Evolutionary conservation across 768 basidiomycete genomes (phyloP).

Genomic region (Boletus reticulatus): DNA sequence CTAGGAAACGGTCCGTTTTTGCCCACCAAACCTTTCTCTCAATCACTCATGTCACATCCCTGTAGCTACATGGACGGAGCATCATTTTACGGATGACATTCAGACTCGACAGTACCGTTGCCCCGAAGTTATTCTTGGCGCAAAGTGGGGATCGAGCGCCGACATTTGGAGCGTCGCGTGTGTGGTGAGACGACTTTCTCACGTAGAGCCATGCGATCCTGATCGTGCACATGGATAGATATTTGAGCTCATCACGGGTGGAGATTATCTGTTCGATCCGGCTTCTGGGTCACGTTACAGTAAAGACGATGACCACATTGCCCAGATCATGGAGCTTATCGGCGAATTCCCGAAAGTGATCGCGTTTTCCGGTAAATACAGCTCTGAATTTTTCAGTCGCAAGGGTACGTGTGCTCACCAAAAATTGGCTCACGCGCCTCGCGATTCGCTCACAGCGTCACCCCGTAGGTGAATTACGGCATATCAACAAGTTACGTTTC

Average conservation of each 20-base stretch:
- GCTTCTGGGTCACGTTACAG: conserved; percentile 92
- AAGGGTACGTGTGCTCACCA: conserved; percentile 57
- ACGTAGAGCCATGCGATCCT: neutral
- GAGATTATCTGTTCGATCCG: conserved; percentile 98
- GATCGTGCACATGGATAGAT: conserved; percentile 44
- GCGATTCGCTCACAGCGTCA: conserved; percentile 8
- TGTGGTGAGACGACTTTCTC: conserved; percentile 55
- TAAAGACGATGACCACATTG: conserved; percentile 97
- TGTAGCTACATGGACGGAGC: conserved; percentile 80
- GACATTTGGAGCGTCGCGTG: conserved; percentile 98
- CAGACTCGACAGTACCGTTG: conserved; percentile 97
- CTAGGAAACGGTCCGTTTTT: conserved; percentile 79
- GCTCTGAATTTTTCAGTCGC: conserved; percentile 93
- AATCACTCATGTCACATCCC: conserved; percentile 1
- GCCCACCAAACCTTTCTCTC: neutral
- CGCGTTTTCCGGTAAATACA: conserved; percentile 90
- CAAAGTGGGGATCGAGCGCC: conserved; percentile 92
- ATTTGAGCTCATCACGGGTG: conserved; percentile 94
- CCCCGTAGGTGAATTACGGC: conserved; percentile 72
- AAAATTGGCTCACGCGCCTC: neutral
- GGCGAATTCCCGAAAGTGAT: conserved; percentile 85
- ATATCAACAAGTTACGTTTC: conserved; percentile 90
- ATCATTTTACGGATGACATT: conserved; percentile 99
- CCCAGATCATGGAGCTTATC: conserved; percentile 95
- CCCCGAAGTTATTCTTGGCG: conserved; percentile 96